A percentile compares a stretch with the other conserved stretches of the same genome.
These are phyloP conservation scores for Poa pratensis DNA, from an alignment of 176 grass and related monocot species.

Conservation along the genomic window DNA sequence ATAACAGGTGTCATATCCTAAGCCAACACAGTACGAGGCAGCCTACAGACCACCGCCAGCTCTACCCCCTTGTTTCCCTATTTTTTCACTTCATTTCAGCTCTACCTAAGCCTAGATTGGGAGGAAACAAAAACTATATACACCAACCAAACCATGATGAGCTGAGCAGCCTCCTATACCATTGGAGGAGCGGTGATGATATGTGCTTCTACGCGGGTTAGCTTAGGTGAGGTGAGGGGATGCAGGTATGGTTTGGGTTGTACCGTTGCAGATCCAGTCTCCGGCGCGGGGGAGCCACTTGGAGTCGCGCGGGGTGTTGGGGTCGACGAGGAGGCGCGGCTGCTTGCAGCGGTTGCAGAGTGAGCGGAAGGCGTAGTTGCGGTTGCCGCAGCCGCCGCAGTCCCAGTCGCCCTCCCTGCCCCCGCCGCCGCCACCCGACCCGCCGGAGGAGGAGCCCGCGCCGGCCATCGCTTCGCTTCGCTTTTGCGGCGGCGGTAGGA, in stretches of 20 bases:
- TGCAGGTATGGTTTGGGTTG: no score
- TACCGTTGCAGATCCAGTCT: slow-evolving; percentile 84
- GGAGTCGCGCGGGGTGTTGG: slow-evolving; percentile 80
- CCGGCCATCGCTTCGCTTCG: background rate
- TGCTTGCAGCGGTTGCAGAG: slow-evolving; percentile 99
- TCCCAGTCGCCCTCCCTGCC: slow-evolving; percentile 96
- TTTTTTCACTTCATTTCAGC: background rate
- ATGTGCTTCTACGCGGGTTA: no score
- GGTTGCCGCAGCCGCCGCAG: slow-evolving; percentile 80
- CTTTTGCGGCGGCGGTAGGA: no score
- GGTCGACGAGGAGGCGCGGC: slow-evolving; percentile 84
- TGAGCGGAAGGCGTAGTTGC: slow-evolving; percentile 97
- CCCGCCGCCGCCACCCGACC: slow-evolving; percentile 23
- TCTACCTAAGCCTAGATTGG: background rate
- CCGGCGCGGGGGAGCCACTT: slow-evolving; percentile 96
- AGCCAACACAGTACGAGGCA: no score
- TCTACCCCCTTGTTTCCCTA: no score
- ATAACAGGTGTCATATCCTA: no score
- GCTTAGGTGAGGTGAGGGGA: no score
- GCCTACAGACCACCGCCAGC: no score
- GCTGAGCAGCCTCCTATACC: background rate
- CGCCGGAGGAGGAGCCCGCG: slow-evolving; percentile 43
- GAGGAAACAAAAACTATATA: background rate
- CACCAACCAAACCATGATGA: background rate
- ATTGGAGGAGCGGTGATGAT: background rate